phyloP scores from a whole-genome alignment of 2,329 filamentous ascomycete genomes.

The Ceratocystis colombiana region DNA sequence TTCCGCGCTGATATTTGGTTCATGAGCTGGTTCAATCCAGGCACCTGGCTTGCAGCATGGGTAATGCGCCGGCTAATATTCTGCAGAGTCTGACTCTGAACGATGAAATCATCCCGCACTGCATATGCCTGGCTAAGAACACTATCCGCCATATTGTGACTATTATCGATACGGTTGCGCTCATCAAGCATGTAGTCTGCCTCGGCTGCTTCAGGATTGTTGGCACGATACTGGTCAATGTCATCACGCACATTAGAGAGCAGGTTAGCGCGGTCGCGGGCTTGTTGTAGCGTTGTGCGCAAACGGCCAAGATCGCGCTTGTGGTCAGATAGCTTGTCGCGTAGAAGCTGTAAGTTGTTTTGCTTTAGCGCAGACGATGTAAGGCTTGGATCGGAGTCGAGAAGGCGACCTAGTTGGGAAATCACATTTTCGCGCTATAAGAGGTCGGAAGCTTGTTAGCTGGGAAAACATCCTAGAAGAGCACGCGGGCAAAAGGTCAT shows the following conservation, averaged over 20 bases:
- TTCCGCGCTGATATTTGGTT: slow-evolving; percentile 89
- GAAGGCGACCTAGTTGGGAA: slow-evolving; percentile 70
- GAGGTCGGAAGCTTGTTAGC: slow-evolving; percentile 25
- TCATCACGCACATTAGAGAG: slow-evolving; percentile 84
- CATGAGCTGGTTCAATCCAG: slow-evolving; percentile 86
- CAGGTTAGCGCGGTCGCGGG: slow-evolving; percentile 79
- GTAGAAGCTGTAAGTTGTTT: slow-evolving; percentile 84
- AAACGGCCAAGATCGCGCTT: slow-evolving; percentile 70
- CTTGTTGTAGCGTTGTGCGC: slow-evolving; percentile 60
- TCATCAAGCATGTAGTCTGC: slow-evolving; percentile 97
- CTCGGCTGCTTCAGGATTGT: slow-evolving; percentile 72
- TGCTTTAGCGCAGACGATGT: slow-evolving; percentile 92
- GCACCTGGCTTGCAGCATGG: slow-evolving; percentile 78
- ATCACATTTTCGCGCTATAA: slow-evolving; percentile 69
- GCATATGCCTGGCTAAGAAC: slow-evolving; percentile 94
- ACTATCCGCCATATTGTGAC: slow-evolving; percentile 77
- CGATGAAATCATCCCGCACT: slow-evolving; percentile 79
- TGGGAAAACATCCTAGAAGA: neutral
- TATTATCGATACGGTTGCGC: slow-evolving; percentile 73
- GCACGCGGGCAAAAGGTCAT: slow-evolving; percentile 17
- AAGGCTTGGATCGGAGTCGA: slow-evolving; percentile 82
- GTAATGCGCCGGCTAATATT: slow-evolving; percentile 89
- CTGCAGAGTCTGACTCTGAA: slow-evolving; percentile 78
- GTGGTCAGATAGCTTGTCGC: slow-evolving; percentile 81
- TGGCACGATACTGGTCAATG: slow-evolving; percentile 76